Conservation (phyloP, 495 filamentous ascomycete species). For the Penicillium lividum region DNA sequence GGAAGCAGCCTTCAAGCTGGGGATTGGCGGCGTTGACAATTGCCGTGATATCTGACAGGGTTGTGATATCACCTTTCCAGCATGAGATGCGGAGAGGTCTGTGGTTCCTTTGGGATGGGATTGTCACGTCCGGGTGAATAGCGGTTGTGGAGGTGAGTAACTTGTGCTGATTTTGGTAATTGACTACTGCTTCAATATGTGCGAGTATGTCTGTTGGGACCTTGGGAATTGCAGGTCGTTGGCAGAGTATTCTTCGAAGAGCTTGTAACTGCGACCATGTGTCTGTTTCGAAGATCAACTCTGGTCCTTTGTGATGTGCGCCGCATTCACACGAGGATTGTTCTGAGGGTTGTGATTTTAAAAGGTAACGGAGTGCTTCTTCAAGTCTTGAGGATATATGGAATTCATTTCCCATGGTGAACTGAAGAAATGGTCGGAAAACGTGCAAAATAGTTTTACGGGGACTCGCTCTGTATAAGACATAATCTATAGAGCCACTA, state of each 20-base stretch:
- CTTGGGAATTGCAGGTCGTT: slow-evolving; percentile 5
- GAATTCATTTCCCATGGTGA: background rate
- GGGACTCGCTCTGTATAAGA: background rate
- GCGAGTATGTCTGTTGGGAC: slow-evolving; percentile 10
- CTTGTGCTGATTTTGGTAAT: slow-evolving; percentile 17
- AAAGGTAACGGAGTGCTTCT: background rate
- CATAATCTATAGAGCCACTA: background rate
- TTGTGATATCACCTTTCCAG: slow-evolving; percentile 33
- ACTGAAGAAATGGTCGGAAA: background rate
- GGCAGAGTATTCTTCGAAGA: slow-evolving; percentile 16
- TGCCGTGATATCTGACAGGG: slow-evolving; percentile 23
- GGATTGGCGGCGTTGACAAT: slow-evolving; percentile 32
- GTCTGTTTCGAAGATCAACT: slow-evolving; percentile 16
- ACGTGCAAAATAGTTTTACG: background rate
- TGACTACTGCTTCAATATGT: slow-evolving; percentile 22
- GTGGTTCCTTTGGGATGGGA: slow-evolving; percentile 1
- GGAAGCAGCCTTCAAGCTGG: slow-evolving; percentile 26
- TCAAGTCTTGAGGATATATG: background rate
- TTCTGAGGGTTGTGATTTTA: background rate
- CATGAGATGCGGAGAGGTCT: slow-evolving; percentile 5
- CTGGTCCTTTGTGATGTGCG: background rate
- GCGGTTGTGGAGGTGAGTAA: slow-evolving; percentile 18
- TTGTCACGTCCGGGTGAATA: slow-evolving; percentile 3
- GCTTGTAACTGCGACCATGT: slow-evolving; percentile 23
- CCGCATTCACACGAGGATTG: background rate